phyloP scores from a whole-genome alignment of 139 green algal genomes.

The Auxenochlorella protothecoides region DNA sequence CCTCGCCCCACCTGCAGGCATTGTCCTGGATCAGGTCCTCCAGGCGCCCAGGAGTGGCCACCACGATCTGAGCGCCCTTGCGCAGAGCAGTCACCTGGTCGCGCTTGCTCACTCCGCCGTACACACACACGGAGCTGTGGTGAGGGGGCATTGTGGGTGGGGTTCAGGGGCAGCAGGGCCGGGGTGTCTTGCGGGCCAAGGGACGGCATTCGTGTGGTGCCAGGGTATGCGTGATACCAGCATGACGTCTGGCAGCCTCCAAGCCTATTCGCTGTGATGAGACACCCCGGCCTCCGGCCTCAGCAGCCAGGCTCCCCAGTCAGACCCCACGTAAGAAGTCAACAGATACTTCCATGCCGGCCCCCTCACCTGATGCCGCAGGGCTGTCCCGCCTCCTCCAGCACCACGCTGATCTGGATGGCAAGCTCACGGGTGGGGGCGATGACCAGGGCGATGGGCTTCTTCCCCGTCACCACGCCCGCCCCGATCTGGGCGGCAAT shows the following conservation, averaged over 20 bases:
- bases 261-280: no score
- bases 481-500: conserved; percentile 45
- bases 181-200: no score
- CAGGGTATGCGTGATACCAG: no score
- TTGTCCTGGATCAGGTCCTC: conserved; percentile 81
- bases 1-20: conserved; percentile 14
- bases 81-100: conserved; percentile 39
- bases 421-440: conserved; percentile 88
- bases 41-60: conserved; percentile 83
- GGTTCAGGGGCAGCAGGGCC: no score
- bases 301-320: no score
- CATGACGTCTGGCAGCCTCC: no score
- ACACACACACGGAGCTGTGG: conserved; percentile 57
- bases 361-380: conserved; percentile 26
- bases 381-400: conserved; percentile 47
- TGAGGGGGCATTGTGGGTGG: no score
- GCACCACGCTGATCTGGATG: conserved; percentile 66
- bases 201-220: no score
- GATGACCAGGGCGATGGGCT: conserved; percentile 63
- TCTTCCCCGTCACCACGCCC: conserved; percentile 19
- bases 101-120: conserved; percentile 82
- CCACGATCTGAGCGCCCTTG: conserved; percentile 46
- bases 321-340: no score
- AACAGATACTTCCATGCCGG: conserved; percentile 13
- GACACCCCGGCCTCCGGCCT: no score